phyloP scores from a whole-genome alignment of 2,329 filamentous ascomycete genomes.

The Apiospora koreana region DNA sequence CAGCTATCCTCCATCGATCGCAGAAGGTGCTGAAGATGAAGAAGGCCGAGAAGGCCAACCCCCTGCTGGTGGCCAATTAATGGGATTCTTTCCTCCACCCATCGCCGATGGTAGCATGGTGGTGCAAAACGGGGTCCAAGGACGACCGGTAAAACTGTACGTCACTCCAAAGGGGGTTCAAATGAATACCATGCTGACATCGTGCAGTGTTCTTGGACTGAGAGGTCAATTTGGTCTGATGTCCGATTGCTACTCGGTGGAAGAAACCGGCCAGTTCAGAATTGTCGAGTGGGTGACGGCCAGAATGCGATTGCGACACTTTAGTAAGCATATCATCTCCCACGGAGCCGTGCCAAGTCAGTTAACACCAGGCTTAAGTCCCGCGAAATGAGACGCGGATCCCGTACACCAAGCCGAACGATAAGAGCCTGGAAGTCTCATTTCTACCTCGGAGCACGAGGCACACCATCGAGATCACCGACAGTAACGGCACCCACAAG shows the following conservation, averaged over 20 bases:
- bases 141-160: neutral
- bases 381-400: neutral
- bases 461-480: neutral
- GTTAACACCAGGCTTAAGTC: neutral
- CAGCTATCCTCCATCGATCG: slow-evolving; percentile 4
- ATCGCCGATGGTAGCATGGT: neutral
- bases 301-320: neutral
- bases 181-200: neutral
- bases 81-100: neutral
- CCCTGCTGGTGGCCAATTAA: neutral
- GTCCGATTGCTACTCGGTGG: neutral
- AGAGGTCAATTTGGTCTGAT: neutral
- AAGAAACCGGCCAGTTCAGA: neutral
- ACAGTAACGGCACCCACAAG: neutral
- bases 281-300: neutral
- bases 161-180: neutral
- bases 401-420: neutral
- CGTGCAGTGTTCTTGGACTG: neutral
- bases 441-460: neutral
- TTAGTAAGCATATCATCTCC: neutral
- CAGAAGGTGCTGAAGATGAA: neutral
- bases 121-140: neutral
- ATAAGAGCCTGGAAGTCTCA: neutral
- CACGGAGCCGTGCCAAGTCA: neutral
- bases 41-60: neutral